Conservation (phyloP, 768 basidiomycete genomes). For the Lentinula sp. region DNA sequence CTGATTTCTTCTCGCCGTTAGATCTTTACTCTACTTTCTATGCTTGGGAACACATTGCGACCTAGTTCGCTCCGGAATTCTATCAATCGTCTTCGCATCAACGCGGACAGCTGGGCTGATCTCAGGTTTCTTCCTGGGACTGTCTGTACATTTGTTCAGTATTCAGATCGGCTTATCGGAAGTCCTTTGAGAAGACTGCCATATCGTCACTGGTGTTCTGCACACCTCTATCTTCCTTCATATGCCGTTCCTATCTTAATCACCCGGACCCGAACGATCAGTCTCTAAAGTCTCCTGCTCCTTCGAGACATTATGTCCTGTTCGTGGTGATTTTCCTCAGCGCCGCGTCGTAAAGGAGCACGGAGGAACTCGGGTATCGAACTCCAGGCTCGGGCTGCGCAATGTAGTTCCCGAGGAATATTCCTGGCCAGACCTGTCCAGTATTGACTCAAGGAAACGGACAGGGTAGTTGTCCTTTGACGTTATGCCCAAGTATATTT, state of each 20-base stretch:
- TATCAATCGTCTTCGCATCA: neutral
- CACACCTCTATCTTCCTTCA: neutral
- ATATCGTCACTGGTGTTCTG: neutral
- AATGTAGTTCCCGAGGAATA: neutral
- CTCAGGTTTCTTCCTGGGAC: neutral
- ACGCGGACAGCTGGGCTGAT: neutral
- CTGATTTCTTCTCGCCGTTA: neutral
- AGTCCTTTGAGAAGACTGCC: neutral
- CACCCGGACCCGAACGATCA: neutral
- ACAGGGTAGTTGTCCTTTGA: neutral
- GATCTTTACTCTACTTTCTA: slow-evolving; percentile 3
- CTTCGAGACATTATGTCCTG: neutral
- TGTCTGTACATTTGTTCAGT: neutral
- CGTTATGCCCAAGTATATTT: neutral
- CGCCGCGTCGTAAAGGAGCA: neutral
- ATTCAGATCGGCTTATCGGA: neutral
- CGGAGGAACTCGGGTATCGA: neutral
- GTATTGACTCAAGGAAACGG: neutral
- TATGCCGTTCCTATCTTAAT: neutral
- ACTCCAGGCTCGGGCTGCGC: neutral
- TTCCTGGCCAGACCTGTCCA: neutral
- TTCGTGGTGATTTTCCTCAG: neutral
- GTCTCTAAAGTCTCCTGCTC: neutral
- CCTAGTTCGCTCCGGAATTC: neutral
- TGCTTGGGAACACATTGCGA: neutral